Evolutionary conservation across 2,329 filamentous ascomycete species (phyloP).

Genomic region (Neonectria sp.): DNA sequence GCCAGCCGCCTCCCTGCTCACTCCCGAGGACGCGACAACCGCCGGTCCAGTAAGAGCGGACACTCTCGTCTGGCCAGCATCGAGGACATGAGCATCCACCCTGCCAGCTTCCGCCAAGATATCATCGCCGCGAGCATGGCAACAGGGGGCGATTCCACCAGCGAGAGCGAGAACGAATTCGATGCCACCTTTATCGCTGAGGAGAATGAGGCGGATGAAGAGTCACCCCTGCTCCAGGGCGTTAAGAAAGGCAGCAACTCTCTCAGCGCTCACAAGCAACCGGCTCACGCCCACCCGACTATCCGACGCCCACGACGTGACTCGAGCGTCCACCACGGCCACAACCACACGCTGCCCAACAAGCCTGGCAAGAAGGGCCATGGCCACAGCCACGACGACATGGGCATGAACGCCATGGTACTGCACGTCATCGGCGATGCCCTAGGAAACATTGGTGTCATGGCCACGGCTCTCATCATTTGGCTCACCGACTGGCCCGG

Average conservation of each 20-base stretch:
- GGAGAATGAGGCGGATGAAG: slow-evolving; percentile 60
- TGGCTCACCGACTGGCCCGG: slow-evolving; percentile 89
- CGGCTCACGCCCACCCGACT: slow-evolving; percentile 41
- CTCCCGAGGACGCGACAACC: slow-evolving; percentile 60
- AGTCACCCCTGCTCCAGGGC: slow-evolving; percentile 64
- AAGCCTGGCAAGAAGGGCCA: slow-evolving; percentile 73
- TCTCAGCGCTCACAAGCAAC: slow-evolving; percentile 40
- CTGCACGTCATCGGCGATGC: slow-evolving; percentile 86
- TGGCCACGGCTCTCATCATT: slow-evolving; percentile 87
- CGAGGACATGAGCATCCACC: slow-evolving; percentile 86
- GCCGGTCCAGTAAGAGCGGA: slow-evolving; percentile 64
- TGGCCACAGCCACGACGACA: slow-evolving; percentile 86
- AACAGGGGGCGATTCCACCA: slow-evolving; percentile 62
- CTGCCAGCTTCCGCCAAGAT: slow-evolving; percentile 90
- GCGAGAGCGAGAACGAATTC: slow-evolving; percentile 69
- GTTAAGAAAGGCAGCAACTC: slow-evolving; percentile 51
- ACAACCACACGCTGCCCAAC: slow-evolving; percentile 86
- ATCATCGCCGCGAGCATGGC: slow-evolving; percentile 88
- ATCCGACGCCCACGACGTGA: slow-evolving; percentile 57
- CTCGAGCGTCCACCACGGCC: slow-evolving; percentile 75
- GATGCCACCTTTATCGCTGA: slow-evolving; percentile 60
- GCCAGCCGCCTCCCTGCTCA: slow-evolving; percentile 50
- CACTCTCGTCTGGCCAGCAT: slow-evolving; percentile 75
- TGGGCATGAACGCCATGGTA: slow-evolving; percentile 94
- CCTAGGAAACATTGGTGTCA: slow-evolving; percentile 89